Evolutionary conservation across 768 basidiomycete genomes (phyloP), one percentile per base, ranked within the genome.

Genomic region (Hericium alpestre): DNA sequence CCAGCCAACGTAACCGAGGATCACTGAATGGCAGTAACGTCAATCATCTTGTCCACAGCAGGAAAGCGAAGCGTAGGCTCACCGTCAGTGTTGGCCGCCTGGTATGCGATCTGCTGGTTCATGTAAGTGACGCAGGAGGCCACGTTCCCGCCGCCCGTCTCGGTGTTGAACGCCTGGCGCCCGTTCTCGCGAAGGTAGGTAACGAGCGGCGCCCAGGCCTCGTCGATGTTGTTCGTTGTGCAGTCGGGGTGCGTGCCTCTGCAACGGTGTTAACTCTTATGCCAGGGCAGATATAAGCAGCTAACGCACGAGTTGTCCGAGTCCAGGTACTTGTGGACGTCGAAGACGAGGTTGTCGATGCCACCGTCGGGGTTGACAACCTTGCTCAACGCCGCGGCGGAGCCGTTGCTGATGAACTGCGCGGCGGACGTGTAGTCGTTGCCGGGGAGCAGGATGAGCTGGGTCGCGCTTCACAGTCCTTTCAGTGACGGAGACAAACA

Each of bases 311-410:
- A 79, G 64, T 75, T 77, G 61, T 82, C 79, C 15, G 62, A 69
- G 66, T 84, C 82, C 51, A 80, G 75, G 68, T 83, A 83, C 64
- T 80, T 78, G 73, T 84, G 82, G 2, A 82, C 80, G 61, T 84
- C 83, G 62, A 84, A 76, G 57, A 84, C 68, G 43, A 83, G 73
- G 63, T 72, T 72, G 22, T 67, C 73, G 13, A 56, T 71, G 20
- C 67, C 71, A 5, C 78, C 76, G 58, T 80, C 78, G 32, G 72
- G 74, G 60, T 79, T 79, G 5, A 51, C 71, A 39, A 81, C 74
- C 46, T 63, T 71, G 59, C 59, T 63, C 37, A 84, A 69, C 2
- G 80, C 76, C 13, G 71, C 73, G 1, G 75, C 79, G 25, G 79
- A 79, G 4, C 76, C 76, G 51, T 77, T 76, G 2, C 76, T 74